These are phyloP conservation scores for Leptographium procerum DNA, from an alignment of 2,329 filamentous ascomycete genomes.

Conservation along the genomic window DNA sequence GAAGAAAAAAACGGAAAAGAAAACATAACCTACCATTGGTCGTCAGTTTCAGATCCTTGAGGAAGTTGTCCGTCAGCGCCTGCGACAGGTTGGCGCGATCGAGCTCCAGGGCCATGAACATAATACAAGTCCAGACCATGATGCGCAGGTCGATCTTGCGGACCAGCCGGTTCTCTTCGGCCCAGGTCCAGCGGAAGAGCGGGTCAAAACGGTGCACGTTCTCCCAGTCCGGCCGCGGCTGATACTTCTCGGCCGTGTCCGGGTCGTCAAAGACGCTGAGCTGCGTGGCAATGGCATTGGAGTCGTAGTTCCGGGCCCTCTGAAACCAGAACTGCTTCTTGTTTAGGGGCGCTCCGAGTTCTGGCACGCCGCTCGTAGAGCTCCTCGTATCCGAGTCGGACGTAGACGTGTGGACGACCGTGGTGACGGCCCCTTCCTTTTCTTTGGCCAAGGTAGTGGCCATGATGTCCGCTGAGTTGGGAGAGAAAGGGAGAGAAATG, in stretches of 20 bases:
- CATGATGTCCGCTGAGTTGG: slow-evolving; percentile 10
- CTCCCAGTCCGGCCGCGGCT: slow-evolving; percentile 22
- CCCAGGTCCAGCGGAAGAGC: slow-evolving; percentile 28
- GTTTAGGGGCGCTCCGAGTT: slow-evolving; percentile 18
- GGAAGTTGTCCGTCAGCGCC: slow-evolving; percentile 36
- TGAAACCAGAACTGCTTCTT: slow-evolving; percentile 24
- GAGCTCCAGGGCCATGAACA: slow-evolving; percentile 39
- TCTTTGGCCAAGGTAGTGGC: slow-evolving; percentile 15
- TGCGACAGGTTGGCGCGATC: slow-evolving; percentile 35
- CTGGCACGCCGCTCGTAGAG: slow-evolving; percentile 6
- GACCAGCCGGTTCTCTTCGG: slow-evolving; percentile 25
- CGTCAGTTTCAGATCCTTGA: slow-evolving; percentile 28
- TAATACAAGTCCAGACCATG: slow-evolving; percentile 35
- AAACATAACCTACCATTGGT: slow-evolving; percentile 27
- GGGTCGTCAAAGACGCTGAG: slow-evolving; percentile 27
- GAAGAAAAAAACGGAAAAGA: neutral
- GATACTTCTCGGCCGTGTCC: slow-evolving; percentile 23
- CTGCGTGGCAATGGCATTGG: slow-evolving; percentile 25
- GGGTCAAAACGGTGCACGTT: slow-evolving; percentile 37
- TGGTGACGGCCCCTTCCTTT: slow-evolving; percentile 5
- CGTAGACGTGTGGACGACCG: neutral
- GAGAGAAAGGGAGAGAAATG: neutral
- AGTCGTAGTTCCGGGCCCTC: slow-evolving; percentile 15
- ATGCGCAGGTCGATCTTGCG: slow-evolving; percentile 33
- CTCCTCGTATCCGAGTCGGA: neutral